Conservation (phyloP, 1,139 yeast genomes). For the Taphrina flavorubra region DNA sequence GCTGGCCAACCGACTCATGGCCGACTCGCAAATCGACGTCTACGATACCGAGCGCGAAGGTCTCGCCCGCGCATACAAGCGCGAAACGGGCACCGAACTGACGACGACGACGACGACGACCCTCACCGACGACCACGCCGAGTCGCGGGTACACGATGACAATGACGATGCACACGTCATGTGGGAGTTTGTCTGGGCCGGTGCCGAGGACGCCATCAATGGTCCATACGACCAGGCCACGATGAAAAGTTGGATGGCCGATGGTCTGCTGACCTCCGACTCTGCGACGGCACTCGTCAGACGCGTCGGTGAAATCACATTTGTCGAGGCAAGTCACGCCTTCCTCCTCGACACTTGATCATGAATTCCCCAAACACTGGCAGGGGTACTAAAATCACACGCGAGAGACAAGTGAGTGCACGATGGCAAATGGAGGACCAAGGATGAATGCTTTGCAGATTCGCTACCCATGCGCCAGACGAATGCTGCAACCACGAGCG, state of each 20-base stretch:
- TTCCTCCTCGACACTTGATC: constrained; percentile 11
- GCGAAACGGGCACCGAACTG: constrained; percentile 59
- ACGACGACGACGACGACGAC: constrained; percentile 37
- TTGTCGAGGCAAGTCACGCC: constrained; percentile 11
- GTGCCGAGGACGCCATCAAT: constrained; percentile 56
- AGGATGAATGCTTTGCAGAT: not conserved
- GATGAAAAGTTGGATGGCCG: constrained; percentile 65
- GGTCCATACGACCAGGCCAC: constrained; percentile 67
- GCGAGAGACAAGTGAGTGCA: no score
- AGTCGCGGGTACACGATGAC: constrained; percentile 45
- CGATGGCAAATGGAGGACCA: not conserved
- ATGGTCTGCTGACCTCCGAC: constrained; percentile 58
- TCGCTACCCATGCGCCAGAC: not conserved
- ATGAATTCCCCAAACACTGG: not conserved
- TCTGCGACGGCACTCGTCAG: constrained; percentile 21
- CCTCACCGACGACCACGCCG: constrained; percentile 36
- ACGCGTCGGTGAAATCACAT: constrained; percentile 24
- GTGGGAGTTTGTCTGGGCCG: constrained; percentile 72
- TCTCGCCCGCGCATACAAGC: constrained; percentile 60
- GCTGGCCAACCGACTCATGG: constrained; percentile 57
- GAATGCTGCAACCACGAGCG: not conserved
- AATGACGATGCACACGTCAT: constrained; percentile 52
- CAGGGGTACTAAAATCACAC: no score
- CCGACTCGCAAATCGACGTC: constrained; percentile 54
- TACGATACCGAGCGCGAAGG: constrained; percentile 68